A percentile compares a stretch with the other conserved stretches of the same genome.
These are phyloP conservation scores for Ceratobasidium sp. DNA, from an alignment of 1,284 basidiomycete genomes.

Conservation along the genomic window DNA sequence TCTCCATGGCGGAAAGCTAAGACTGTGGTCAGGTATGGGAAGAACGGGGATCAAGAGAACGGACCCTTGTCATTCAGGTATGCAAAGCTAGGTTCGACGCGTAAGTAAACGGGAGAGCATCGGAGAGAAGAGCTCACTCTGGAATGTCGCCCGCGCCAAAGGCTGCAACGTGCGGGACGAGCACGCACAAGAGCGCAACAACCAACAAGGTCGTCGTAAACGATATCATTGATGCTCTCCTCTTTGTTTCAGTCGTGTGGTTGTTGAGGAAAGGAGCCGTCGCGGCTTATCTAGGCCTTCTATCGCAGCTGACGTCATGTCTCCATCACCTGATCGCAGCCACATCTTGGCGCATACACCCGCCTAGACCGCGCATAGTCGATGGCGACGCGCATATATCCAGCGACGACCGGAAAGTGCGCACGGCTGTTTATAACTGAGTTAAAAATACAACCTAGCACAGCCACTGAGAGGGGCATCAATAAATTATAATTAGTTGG, in stretches of 20 bases:
- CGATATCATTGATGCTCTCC: conserved; percentile 18
- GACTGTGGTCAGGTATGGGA: neutral
- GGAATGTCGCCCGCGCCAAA: conserved; percentile 51
- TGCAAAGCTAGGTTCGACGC: conserved; percentile 52
- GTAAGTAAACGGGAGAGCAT: neutral
- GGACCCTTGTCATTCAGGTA: conserved; percentile 66
- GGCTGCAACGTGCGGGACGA: conserved; percentile 48
- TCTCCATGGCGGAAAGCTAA: conserved; percentile 75
- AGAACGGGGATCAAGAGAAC: neutral
- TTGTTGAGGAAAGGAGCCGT: conserved; percentile 8
- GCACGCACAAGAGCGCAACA: conserved; percentile 42
- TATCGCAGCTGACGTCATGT: conserved; percentile 41
- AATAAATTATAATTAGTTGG: conserved; percentile 3
- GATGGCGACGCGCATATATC: conserved; percentile 2
- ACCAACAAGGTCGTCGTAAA: conserved; percentile 42
- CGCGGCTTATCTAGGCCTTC: conserved; percentile 16
- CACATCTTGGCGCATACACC: conserved; percentile 8
- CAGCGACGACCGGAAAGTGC: neutral
- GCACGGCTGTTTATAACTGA: conserved; percentile 10
- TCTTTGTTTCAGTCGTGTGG: conserved; percentile 10
- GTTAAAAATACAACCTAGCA: conserved; percentile 15
- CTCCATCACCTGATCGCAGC: conserved; percentile 25
- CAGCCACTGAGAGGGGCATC: conserved; percentile 21
- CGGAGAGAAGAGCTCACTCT: conserved; percentile 19
- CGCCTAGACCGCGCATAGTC: neutral